Base-by-base conservation (phyloP, 495 filamentous ascomycete genomes). In the Sabuloglossum arenarium region DNA sequence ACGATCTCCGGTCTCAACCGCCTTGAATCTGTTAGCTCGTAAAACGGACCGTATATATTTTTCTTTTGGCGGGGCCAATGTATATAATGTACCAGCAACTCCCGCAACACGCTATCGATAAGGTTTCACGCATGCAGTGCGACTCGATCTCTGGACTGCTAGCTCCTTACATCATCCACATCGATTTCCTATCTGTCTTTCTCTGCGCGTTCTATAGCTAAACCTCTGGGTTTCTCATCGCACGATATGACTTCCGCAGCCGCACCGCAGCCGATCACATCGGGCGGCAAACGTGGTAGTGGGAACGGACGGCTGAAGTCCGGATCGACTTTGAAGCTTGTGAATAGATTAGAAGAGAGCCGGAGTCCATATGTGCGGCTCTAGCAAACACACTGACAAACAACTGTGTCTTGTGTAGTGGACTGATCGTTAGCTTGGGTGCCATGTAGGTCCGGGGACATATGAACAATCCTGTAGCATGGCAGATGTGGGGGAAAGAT, bases 401-500 rank as follows among this genome's bases (percentile, higher is more conserved):
- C 16, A 12, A 51, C 24, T 29, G 6, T 51, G 25, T 16, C 28
- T 27, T 12, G 24, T 51, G 5, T 19, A 30, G 23, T 27, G 25
- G 23, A 23, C 47, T 51, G 47, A 51, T 51, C 23, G 47, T 30
- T 29, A 24, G 53, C 30, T 37, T 23, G 30, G 16, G 24, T 16
- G n/a, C 53, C 31, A 46, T 11, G 43, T 61, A 85, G 79, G 83
- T 96, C 27, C 79, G 85, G 56, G 79, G 70, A 19, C 88, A 95
- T 62, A 79, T 81, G 69, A 73, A 85, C 59, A 94, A 94, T 62
- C 82, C 82, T 8, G 90, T 97, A 34, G 85, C 85, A 53, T 98
- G 91, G 91, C 93, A 97, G 70, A 72, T 85, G 49, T 89, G 94
- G 80, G 80, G 81, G 61, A 73, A 80, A 23, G 81, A 87, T 63